phyloP scores from a whole-genome alignment of 2,329 filamentous ascomycete species.

The Cladobotryum mycophilum region DNA sequence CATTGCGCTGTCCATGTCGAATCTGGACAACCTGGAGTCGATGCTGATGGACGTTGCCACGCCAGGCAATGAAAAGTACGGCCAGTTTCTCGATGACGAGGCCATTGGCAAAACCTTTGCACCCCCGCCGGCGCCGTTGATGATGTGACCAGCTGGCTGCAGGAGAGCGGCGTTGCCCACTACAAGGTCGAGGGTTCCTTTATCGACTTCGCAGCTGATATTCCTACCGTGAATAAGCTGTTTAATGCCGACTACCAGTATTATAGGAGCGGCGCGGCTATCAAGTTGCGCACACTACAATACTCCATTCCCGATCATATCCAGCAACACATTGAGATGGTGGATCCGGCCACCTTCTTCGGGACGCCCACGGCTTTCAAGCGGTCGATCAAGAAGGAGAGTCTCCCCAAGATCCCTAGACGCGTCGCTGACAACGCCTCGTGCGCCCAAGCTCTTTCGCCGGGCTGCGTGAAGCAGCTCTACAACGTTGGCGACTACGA shows the following conservation, averaged over 20 bases:
- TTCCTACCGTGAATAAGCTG: slow-evolving; percentile 5
- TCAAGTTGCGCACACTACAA: slow-evolving; percentile 12
- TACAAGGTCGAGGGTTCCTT: neutral
- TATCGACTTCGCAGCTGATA: slow-evolving; percentile 1
- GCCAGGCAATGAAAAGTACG: neutral
- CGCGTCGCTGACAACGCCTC: too few relatives aligned
- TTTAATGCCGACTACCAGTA: slow-evolving; percentile 3
- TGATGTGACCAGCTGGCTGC: slow-evolving; percentile 7
- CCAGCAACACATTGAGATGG: slow-evolving; percentile 13
- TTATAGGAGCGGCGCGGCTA: neutral
- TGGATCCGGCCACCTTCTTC: slow-evolving; percentile 14
- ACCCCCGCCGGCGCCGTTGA: neutral
- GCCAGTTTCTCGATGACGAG: slow-evolving; percentile 1
- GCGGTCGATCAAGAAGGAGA: neutral
- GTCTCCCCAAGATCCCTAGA: neutral
- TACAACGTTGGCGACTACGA: slow-evolving; percentile 14
- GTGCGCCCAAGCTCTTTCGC: neutral
- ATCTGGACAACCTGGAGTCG: slow-evolving; percentile 7
- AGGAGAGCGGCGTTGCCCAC: neutral
- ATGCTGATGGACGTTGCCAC: slow-evolving; percentile 4
- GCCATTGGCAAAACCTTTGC: neutral
- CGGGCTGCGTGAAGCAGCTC: slow-evolving; percentile 10
- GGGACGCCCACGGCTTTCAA: slow-evolving; percentile 5
- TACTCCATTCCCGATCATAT: slow-evolving; percentile 14
- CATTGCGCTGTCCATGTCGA: slow-evolving; percentile 5